A percentile compares a stretch with the other conserved stretches of the same genome.
Evolutionary conservation across 805 yeast species (phyloP).

Genomic region (Lipomyces japonicus): DNA sequence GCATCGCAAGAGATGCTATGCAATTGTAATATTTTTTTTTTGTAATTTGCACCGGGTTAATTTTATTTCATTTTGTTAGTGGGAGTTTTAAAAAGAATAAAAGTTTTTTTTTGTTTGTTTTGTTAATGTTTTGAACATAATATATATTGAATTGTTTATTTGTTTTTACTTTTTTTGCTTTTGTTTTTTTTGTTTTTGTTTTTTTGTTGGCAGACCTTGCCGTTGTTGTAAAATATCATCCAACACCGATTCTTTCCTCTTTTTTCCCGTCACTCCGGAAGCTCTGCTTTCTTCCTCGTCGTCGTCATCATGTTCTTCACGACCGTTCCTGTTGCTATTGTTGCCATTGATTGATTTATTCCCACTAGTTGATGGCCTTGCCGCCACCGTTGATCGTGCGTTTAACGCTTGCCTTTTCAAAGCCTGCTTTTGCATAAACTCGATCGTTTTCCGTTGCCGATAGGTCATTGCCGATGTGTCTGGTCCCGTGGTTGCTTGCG

Average conservation of each 20-base stretch:
- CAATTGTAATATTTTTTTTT: no score
- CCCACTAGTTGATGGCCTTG: background rate
- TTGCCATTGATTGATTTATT: background rate
- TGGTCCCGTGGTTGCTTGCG: background rate
- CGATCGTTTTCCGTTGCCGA: conserved; percentile 23
- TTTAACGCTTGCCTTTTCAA: conserved; percentile 7
- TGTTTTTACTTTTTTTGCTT: no score
- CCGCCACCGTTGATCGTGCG: background rate
- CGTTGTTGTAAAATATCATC: conserved; percentile 9
- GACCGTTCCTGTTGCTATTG: background rate
- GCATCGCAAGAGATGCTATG: conserved; percentile 46
- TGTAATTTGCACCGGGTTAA: no score
- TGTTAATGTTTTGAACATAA: no score
- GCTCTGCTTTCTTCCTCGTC: conserved; percentile 21
- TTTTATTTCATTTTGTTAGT: background rate
- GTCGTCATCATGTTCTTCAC: conserved; percentile 4
- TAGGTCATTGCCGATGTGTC: conserved; percentile 8
- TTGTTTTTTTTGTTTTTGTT: conserved; percentile 2
- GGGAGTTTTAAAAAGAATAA: no score
- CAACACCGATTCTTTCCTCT: conserved; percentile 6
- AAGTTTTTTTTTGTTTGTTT: no score
- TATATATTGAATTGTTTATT: no score
- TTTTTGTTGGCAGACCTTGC: conserved; percentile 4
- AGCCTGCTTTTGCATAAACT: conserved; percentile 22
- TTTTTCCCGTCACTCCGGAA: conserved; percentile 2